Conservation (phyloP, 2,329 filamentous ascomycete genomes). For the Fusarium sp. region DNA sequence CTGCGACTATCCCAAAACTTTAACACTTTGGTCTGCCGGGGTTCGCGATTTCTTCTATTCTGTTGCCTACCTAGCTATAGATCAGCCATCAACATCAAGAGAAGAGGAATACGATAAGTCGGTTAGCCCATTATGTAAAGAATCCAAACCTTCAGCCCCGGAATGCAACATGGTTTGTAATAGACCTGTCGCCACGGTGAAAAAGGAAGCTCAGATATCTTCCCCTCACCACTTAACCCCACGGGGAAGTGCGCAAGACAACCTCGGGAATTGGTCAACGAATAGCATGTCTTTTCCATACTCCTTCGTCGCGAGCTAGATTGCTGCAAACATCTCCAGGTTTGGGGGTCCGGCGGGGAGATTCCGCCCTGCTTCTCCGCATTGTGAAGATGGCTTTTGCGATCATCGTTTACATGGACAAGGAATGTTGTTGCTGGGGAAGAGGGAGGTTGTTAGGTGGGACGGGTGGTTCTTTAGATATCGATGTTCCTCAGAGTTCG, state of each 20-base stretch:
- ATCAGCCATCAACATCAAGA: too few relatives aligned
- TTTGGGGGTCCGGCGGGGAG: slow-evolving; percentile 18
- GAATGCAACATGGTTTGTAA: slow-evolving; percentile 23
- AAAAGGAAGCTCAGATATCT: slow-evolving; percentile 33
- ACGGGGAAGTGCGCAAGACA: slow-evolving; percentile 19
- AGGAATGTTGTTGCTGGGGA: slow-evolving; percentile 10
- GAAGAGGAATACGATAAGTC: too few relatives aligned
- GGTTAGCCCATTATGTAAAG: not conserved
- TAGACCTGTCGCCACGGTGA: slow-evolving; percentile 1
- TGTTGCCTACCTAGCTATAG: too few relatives aligned
- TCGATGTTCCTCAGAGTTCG: not conserved
- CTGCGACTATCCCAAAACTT: not conserved
- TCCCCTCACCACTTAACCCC: slow-evolving; percentile 28
- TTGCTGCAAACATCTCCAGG: not conserved
- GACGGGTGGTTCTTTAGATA: not conserved
- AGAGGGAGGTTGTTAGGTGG: slow-evolving; percentile 1
- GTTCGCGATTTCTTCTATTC: not conserved
- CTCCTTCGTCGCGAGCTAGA: slow-evolving; percentile 3
- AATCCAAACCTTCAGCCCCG: slow-evolving; percentile 7
- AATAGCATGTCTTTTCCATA: slow-evolving; percentile 19
- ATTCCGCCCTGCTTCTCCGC: slow-evolving; percentile 29
- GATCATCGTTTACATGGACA: not conserved
- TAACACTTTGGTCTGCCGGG: not conserved
- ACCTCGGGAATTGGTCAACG: slow-evolving; percentile 12
- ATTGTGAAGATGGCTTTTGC: not conserved